Evolutionary conservation across 164 flowering plant species (phyloP).

Genomic region (Dillenia turbinata): DNA sequence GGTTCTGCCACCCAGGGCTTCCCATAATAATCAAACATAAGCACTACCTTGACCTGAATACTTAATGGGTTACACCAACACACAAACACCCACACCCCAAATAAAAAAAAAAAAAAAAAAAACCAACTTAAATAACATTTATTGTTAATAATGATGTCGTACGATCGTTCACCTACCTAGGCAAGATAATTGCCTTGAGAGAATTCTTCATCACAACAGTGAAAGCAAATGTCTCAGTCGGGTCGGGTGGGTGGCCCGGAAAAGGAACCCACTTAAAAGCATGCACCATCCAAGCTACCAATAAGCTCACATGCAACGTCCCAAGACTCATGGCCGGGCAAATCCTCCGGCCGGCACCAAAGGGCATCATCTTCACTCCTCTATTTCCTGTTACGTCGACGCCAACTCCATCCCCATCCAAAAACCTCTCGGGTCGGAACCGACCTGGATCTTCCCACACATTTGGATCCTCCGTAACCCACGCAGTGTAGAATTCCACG

Average conservation of each 20-base stretch:
- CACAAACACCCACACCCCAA: no score
- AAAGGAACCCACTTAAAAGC: constrained; percentile 69
- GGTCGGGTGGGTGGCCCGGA: constrained; percentile 61
- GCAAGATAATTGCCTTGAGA: constrained; percentile 65
- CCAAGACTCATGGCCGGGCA: constrained; percentile 82
- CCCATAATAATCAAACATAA: no score
- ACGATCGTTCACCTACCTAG: constrained; percentile 21
- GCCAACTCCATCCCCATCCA: constrained; percentile 59
- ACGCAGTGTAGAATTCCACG: constrained; percentile 82
- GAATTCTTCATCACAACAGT: constrained; percentile 92
- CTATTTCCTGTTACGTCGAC: constrained; percentile 76
- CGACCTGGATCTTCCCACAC: constrained; percentile 64
- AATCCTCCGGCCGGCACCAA: constrained; percentile 83
- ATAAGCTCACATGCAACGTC: constrained; percentile 51
- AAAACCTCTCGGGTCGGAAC: constrained; percentile 85
- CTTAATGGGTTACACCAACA: no score
- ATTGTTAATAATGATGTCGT: no score
- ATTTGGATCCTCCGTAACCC: constrained; percentile 70
- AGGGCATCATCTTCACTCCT: constrained; percentile 77
- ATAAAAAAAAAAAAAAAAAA: no score
- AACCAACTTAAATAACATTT: no score
- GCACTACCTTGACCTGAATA: no score
- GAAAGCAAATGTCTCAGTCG: constrained; percentile 80
- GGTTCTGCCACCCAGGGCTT: no score
- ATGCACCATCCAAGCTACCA: constrained; percentile 84